phyloP scores from a whole-genome alignment of 306 rosid species.

The Trifolium fragiferum region DNA sequence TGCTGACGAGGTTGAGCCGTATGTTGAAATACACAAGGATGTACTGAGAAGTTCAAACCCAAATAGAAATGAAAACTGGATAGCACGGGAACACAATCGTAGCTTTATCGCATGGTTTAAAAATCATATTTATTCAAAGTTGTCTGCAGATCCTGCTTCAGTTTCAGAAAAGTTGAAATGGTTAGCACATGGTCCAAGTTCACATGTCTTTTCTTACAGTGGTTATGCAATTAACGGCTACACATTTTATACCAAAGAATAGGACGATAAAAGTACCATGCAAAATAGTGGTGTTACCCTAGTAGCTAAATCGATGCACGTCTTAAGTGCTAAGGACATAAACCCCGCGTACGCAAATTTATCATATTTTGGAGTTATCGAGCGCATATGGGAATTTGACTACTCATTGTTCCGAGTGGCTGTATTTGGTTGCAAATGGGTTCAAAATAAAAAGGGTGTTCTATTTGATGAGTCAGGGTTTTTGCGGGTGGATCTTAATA shows the following conservation, averaged over 20 bases:
- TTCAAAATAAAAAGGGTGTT: neutral
- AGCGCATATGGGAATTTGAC: neutral
- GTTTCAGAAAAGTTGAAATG: neutral
- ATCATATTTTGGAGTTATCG: neutral
- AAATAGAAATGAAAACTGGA: neutral
- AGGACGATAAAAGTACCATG: neutral
- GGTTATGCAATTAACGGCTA: neutral
- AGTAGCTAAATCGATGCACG: neutral
- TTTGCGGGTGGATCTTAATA: neutral
- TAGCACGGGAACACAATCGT: neutral
- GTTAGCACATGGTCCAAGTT: neutral
- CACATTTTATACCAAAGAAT: constrained; percentile 4
- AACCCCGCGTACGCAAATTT: neutral
- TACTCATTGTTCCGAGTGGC: neutral
- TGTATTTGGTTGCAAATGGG: neutral
- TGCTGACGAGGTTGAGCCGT: neutral
- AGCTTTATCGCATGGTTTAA: neutral
- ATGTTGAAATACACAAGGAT: neutral
- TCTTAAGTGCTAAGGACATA: neutral
- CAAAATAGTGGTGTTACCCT: neutral
- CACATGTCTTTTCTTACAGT: neutral
- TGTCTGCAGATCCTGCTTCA: neutral
- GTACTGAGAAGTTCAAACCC: neutral
- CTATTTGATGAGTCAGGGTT: neutral
- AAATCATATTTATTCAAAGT: neutral